Percentiles rank a stretch among this genome's conserved stretches.
Conservation (phyloP, 2,329 filamentous ascomycete genomes). For the Neonectria faginata region DNA sequence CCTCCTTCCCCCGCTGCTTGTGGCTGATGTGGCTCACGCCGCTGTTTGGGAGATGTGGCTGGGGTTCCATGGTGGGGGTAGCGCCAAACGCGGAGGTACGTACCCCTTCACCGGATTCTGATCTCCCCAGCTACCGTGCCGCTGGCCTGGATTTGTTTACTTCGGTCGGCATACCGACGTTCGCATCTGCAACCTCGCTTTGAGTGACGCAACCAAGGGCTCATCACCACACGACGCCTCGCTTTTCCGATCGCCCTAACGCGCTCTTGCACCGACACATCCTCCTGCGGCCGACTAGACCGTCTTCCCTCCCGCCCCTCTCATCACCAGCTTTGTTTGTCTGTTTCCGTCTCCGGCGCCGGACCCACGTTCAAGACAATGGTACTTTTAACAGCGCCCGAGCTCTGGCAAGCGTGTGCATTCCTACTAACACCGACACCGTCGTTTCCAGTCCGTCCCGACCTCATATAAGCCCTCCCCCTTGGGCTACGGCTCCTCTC, state of each 20-base stretch:
- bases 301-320: conserved; percentile 17
- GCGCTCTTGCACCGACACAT: conserved; percentile 13
- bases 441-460: conserved; percentile 61
- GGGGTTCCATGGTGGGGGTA: background rate
- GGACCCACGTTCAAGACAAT: conserved; percentile 49
- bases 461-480: conserved; percentile 77
- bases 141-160: conserved; percentile 41
- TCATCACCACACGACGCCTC: conserved; percentile 25
- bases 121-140: conserved; percentile 42
- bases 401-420: conserved; percentile 39
- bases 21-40: conserved; percentile 31
- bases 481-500: conserved; percentile 75
- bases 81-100: background rate
- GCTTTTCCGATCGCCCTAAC: conserved; percentile 19
- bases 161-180: conserved; percentile 31
- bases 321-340: conserved; percentile 35
- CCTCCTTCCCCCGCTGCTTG: conserved; percentile 27
- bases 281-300: background rate
- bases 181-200: conserved; percentile 36
- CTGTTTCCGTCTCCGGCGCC: conserved; percentile 28
- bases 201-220: conserved; percentile 34
- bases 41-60: conserved; percentile 21
- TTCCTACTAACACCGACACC: conserved; percentile 47
- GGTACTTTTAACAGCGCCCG: conserved; percentile 47
- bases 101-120: background rate